Percentiles rank a stretch among this genome's conserved stretches.
Conservation (phyloP, 1,284 basidiomycete species). For the Ceratobasidium papillatum region DNA sequence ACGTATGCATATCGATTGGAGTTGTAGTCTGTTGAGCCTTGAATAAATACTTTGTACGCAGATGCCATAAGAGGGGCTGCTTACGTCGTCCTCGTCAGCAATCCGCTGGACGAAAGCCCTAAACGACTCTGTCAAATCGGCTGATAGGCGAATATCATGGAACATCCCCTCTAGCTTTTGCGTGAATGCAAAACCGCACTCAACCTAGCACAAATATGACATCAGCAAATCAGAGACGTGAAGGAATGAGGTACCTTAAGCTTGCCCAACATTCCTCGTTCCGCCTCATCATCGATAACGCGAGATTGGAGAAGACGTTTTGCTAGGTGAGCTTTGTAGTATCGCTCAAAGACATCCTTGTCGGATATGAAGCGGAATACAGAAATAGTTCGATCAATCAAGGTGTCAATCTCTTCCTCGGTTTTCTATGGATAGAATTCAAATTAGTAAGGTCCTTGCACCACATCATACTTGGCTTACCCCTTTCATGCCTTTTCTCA, state of each 20-base stretch:
- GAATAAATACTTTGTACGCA: not conserved
- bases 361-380: constrained; percentile 95
- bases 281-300: constrained; percentile 96
- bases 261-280: constrained; percentile 97
- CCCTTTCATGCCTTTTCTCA: constrained; percentile 94
- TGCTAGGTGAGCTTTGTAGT: constrained; percentile 96
- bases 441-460: constrained; percentile 19
- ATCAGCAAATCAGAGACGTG: not conserved
- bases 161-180: constrained; percentile 99
- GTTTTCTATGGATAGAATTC: constrained; percentile 73
- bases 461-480: constrained; percentile 61
- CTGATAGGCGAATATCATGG: constrained; percentile 93
- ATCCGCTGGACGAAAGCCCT: constrained; percentile 67
- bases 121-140: constrained; percentile 71
- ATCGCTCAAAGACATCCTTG: constrained; percentile 98
- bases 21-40: constrained; percentile 53
- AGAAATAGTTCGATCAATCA: constrained; percentile 94
- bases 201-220: constrained; percentile 57
- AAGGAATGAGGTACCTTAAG: constrained; percentile 66
- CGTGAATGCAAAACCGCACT: constrained; percentile 96
- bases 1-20: constrained; percentile 76
- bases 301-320: constrained; percentile 88
- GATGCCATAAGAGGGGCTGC: constrained; percentile 54
- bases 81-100: constrained; percentile 61
- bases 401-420: constrained; percentile 87